Percentiles rank a stretch among this genome's conserved stretches.
These are phyloP conservation scores for Paraleonurus japonicus DNA, from an alignment of 257 asterid species.

Conservation along the genomic window DNA sequence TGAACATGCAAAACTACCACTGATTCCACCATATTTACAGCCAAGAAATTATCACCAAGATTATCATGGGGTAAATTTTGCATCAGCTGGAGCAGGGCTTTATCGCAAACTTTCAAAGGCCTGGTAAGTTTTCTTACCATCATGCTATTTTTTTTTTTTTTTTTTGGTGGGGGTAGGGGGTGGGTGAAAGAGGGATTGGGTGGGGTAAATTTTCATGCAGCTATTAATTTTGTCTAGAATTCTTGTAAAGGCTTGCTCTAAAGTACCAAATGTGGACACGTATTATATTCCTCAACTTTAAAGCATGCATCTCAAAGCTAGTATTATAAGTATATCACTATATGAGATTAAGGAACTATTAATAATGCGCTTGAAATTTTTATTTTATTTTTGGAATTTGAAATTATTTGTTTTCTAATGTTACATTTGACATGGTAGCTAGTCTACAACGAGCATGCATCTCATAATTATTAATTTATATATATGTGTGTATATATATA, in stretches of 20 bases:
- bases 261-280: constrained; percentile 10
- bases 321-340: neutral
- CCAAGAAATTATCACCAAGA: constrained; percentile 18
- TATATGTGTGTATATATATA: no score
- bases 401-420: no score
- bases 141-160: constrained; percentile 1
- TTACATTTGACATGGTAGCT: no score
- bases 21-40: constrained; percentile 46
- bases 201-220: neutral
- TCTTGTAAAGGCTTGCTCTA: neutral
- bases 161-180: no score
- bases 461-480: no score
- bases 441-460: no score
- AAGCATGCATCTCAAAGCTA: neutral
- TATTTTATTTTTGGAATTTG: no score
- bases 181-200: neutral
- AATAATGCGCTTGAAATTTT: neutral
- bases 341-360: neutral
- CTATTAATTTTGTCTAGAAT: neutral
- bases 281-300: neutral
- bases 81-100: constrained; percentile 70
- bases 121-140: constrained; percentile 31
- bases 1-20: constrained; percentile 50
- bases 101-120: constrained; percentile 54
- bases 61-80: constrained; percentile 55